These are phyloP conservation scores for Rhodotorula graminis DNA, from an alignment of 768 basidiomycete genomes.

Conservation along the genomic window DNA sequence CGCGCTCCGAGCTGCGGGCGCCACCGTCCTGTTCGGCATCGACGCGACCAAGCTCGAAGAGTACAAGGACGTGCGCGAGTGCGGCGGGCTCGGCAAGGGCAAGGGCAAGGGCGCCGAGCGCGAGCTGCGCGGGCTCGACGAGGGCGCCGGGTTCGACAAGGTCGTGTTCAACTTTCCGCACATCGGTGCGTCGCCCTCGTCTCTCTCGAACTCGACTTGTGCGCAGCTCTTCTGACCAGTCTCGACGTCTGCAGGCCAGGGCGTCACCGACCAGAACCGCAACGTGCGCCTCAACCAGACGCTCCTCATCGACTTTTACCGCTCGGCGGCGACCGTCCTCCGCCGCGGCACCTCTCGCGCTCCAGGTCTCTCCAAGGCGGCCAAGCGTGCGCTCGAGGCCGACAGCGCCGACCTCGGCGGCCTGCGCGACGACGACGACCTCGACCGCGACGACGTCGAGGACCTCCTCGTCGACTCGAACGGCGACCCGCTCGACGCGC, in stretches of 20 bases:
- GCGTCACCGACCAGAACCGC: constrained; percentile 86
- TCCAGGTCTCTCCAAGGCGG: neutral
- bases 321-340: constrained; percentile 63
- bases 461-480: constrained; percentile 32
- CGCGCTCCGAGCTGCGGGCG: constrained; percentile 58
- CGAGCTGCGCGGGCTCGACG: constrained; percentile 3
- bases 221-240: neutral
- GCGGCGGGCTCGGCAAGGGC: constrained; percentile 34
- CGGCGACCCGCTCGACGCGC: constrained; percentile 33
- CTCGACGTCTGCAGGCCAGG: constrained; percentile 52
- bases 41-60: constrained; percentile 77
- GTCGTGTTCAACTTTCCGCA: constrained; percentile 97
- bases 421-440: neutral
- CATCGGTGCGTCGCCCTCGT: constrained; percentile 59
- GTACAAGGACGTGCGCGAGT: constrained; percentile 56
- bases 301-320: constrained; percentile 73
- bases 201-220: neutral
- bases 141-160: constrained; percentile 58
- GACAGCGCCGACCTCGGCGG: neutral
- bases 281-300: constrained; percentile 86
- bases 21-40: constrained; percentile 68
- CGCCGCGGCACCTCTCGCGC: constrained; percentile 50
- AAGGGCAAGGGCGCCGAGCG: constrained; percentile 19
- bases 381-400: neutral
- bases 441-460: constrained; percentile 52